Evolutionary conservation across 768 basidiomycete species (phyloP), one percentile per base, ranked within the genome.

Genomic region (Flagelloscypha sp.): DNA sequence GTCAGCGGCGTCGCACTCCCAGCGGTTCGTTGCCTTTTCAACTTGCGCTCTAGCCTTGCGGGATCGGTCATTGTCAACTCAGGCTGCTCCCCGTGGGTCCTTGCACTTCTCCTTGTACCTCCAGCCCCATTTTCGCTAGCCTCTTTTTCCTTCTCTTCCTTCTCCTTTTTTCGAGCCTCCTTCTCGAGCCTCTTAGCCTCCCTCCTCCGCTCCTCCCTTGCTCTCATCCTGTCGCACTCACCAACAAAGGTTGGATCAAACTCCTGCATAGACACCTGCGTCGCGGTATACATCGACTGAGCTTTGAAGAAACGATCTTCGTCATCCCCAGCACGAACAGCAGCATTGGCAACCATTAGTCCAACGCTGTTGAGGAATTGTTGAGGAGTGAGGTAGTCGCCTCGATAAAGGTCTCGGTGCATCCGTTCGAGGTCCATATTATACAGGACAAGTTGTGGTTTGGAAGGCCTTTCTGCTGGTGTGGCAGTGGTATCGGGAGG

Each of bases 361-460:
- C 70, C 68, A 37, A 90, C 69, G 46, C 89, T 85, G 30, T 79
- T 74, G 6, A 97, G 70, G 65, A 99, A 95, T 37, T 87, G 81
- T 38, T 80, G 75, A 0, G 88, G 84, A 0, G 88, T 89, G 19
- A 88, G 74, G 53, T 98, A 99, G 25, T 78, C 76, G 25, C 78
- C 78, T 51, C 76, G 80, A 65, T 86, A 89, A 15, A 99, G 66
- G 36, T 86, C 79, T 16, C 68, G 63, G 47, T 93, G 85, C 75
- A 99, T 89, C 43, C 73, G 76, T 49, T 98, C 95, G 24, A 98
- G 66, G 54, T 97, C 92, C 70, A 97, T 81, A 49, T 93, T 79
- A 51, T 75, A 86, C 12, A 92, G 61, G 6, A 63, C 65, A 7
- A 74, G 75, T 11, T 49, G 55, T 12, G 61, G 62, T 7, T n/a